Conservation (phyloP, 306 rosid species). For the Vigna hirtella region DNA sequence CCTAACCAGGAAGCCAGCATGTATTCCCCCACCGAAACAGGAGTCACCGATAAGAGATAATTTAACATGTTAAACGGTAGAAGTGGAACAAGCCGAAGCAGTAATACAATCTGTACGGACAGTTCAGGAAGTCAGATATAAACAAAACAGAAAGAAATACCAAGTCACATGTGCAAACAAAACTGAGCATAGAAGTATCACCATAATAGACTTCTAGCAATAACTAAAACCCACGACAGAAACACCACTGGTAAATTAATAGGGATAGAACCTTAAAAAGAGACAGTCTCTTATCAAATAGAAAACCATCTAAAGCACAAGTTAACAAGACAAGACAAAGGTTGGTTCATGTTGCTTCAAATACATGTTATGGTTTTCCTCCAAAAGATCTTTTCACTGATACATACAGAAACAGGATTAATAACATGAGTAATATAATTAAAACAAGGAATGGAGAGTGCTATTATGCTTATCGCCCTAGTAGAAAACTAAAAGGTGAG, state of each 20-base stretch:
- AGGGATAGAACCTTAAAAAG: not conserved
- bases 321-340: not conserved
- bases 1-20: conserved; percentile 97
- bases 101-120: conserved; percentile 76
- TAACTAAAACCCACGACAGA: not conserved
- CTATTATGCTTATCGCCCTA: not conserved
- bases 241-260: not conserved
- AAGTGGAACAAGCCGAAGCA: conserved; percentile 96
- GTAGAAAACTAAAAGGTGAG: conserved; percentile 1
- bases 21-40: conserved; percentile 83
- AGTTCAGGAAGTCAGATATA: conserved; percentile 5
- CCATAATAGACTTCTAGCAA: conserved; percentile 28
- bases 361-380: not conserved
- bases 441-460: conserved; percentile 8
- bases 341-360: conserved; percentile 1
- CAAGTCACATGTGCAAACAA: not conserved
- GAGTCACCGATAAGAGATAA: conserved; percentile 91
- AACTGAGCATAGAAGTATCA: conserved; percentile 4
- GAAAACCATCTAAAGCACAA: conserved; percentile 5
- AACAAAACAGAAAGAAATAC: conserved; percentile 26
- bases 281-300: not conserved
- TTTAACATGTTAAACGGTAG: conserved; percentile 93
- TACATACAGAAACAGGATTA: not conserved
- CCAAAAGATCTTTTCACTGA: not conserved
- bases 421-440: not conserved